These are phyloP conservation scores for Sphaerostilbella broomeana DNA, from an alignment of 2,329 filamentous ascomycete genomes.

Conservation along the genomic window DNA sequence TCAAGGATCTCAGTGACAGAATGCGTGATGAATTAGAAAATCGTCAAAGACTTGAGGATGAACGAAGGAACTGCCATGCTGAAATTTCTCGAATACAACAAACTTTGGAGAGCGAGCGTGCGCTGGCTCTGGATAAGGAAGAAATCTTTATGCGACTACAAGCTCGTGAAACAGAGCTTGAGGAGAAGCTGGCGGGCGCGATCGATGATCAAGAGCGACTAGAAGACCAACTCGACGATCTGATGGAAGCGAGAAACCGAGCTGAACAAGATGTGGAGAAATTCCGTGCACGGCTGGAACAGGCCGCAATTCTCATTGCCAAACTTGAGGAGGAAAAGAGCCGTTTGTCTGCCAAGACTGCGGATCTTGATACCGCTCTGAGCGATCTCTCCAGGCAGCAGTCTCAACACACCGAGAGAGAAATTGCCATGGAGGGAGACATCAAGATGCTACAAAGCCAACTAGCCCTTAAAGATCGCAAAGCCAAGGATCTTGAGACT, in stretches of 20 bases:
- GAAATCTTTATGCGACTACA: conserved; percentile 98
- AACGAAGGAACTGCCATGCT: conserved; percentile 75
- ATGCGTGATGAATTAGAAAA: conserved; percentile 70
- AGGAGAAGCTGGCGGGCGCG: conserved; percentile 85
- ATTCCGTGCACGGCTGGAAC: conserved; percentile 76
- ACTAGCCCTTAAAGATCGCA: conserved; percentile 79
- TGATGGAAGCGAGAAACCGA: conserved; percentile 82
- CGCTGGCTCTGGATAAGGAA: conserved; percentile 94
- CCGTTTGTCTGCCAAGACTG: conserved; percentile 59
- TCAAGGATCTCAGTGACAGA: conserved; percentile 76
- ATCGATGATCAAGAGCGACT: conserved; percentile 90
- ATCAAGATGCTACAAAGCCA: conserved; percentile 90
- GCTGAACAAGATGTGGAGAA: conserved; percentile 79
- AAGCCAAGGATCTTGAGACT: conserved; percentile 77
- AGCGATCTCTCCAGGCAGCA: conserved; percentile 63
- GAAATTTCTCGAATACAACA: conserved; percentile 89
- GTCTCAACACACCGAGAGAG: conserved; percentile 66
- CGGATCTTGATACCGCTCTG: conserved; percentile 64
- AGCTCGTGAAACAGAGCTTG: conserved; percentile 81
- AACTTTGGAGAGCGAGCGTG: conserved; percentile 88
- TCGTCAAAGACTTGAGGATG: conserved; percentile 79
- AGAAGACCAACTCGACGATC: conserved; percentile 85
- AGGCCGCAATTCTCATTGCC: conserved; percentile 80
- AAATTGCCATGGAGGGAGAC: conserved; percentile 72
- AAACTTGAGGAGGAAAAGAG: conserved; percentile 83